Base-by-base conservation (phyloP, 2,329 filamentous ascomycete genomes). In the Claviceps capensis region DNA sequence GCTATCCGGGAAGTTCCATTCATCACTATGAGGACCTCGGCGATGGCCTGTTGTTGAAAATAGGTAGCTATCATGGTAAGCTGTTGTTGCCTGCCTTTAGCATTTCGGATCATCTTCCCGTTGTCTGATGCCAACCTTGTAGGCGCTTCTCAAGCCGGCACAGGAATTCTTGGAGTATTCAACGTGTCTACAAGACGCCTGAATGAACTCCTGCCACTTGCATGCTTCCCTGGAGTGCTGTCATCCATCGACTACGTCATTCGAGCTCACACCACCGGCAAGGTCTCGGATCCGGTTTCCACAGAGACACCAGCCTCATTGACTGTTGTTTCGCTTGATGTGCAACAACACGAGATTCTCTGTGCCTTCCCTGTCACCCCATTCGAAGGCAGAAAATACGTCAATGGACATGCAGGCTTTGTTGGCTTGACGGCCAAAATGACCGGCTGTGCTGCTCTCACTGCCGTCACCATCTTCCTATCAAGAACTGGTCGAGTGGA, bases 351-450 rank as follows among this genome's bases (percentile, higher is more conserved):
- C 73, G 90, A 96, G 48, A 87, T 96, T 50, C 72, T 95, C 8
- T 85, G 83, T 0, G 85, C 86, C 0, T 86, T 84, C 56, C 83
- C 86, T 0, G 66, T 89, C 2, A 72, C 74, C 1, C 65, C 72
- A 0, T 82, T 91, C 56, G 65, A 69, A 1, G 70, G 69, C n/a
- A 56, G 64, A 19, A 60, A 59, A 22, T 54, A 59, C 37, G 57
- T 56, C 1, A 48, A 57, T 5, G 69, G 83, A 0, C 69, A 69
- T 44, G 72, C 90, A 1, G 82, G 87, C 0, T 82, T 85, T 17
- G 67, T 97, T 1, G 91, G 91, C 0, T 71, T 97, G 2, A 57
- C 95, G 3, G 85, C 79, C 2, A 95, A 96, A 67, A 95, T 97
- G 86, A 88, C 88, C 0, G 91, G 89, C 0, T 81, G 84, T 1